Conservation (phyloP, 345 rosid species). For the Eucalyptus pumila region DNA sequence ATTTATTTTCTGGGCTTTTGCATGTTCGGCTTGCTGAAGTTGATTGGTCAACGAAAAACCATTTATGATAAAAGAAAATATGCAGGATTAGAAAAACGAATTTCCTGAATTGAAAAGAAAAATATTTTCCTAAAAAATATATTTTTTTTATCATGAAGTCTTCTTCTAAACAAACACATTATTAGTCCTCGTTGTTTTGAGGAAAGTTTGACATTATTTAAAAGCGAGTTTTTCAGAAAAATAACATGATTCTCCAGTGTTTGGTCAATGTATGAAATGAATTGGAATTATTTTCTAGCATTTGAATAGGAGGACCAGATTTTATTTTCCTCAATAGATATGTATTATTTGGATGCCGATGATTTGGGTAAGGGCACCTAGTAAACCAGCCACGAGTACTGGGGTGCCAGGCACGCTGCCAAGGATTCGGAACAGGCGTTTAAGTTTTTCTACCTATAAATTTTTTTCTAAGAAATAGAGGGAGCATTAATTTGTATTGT, state of each 20-base stretch:
- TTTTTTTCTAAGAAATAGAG: rapidly evolving
- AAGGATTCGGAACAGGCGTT: not conserved
- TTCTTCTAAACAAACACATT: not conserved
- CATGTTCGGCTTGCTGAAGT: not conserved
- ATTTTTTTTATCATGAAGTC: not conserved
- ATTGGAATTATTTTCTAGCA: not conserved
- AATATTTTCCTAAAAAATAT: not conserved
- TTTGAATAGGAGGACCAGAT: not conserved
- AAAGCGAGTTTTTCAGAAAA: not conserved
- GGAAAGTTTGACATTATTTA: not conserved
- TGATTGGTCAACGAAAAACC: not conserved
- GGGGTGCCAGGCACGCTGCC: not conserved
- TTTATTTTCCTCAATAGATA: not conserved
- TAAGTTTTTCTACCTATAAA: not conserved
- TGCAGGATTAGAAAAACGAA: not conserved
- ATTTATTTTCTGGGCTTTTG: too few relatives aligned
- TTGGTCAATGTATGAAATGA: not conserved
- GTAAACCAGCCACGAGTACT: too few relatives aligned
- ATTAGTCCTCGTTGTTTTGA: not conserved
- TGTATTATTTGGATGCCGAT: not conserved
- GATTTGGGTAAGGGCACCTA: too few relatives aligned
- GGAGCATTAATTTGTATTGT: not conserved
- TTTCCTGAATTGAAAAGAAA: not conserved
- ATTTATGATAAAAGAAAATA: not conserved
- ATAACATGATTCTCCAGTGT: not conserved